Evolutionary conservation across 257 asterid species (phyloP), one percentile per base, ranked within the genome.

Genomic region (Ballota nigra): DNA sequence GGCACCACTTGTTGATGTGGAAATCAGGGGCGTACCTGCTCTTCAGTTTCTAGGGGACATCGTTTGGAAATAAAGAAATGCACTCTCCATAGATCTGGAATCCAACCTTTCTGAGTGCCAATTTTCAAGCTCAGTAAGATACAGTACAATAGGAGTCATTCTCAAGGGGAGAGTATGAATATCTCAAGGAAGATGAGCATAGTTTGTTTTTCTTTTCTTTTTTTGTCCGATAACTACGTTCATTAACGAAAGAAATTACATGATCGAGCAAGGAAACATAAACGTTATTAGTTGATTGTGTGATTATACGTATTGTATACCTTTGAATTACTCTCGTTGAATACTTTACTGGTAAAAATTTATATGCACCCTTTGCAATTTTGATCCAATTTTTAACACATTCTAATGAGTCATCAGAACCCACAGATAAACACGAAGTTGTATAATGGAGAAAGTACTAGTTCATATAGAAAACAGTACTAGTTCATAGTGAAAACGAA

Each of bases 11-110:
- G 98, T 95, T 71, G 99, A 95, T 74, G 87, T 95, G 15, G 99
- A 95, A 82, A 92, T 95, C 78, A 88, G 99, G 84, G 99, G 99
- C 31, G 92, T 95, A 52, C 99, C 99, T 15, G 99, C 99, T 71
- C 99, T 95, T 72, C 98, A 92, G 83, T 95, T 95, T 81, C 77
- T 92, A 23, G 99, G 98, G 49, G 98, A 95, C 69, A 88, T 82
- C 15, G 90, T 95, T 60, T 95, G 99, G 99, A 95, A 89, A 80
- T 95, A 80, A 87, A 57, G 82, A 71, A 82, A 65, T 22, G 29
- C 51, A 49, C 59, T 20, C 61, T 15, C 43, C 11, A 0, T 36
- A 36, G 2, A 51, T 53, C 61, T 12, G 13, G 65, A 57, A 57
- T 7, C 55, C 23, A 57, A 57, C 1, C 6, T 47, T 19, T 74